A percentile compares a stretch with the other conserved stretches of the same genome.
Evolutionary conservation across 306 rosid genomes (phyloP).

Genomic region (Calophaca sinica): DNA sequence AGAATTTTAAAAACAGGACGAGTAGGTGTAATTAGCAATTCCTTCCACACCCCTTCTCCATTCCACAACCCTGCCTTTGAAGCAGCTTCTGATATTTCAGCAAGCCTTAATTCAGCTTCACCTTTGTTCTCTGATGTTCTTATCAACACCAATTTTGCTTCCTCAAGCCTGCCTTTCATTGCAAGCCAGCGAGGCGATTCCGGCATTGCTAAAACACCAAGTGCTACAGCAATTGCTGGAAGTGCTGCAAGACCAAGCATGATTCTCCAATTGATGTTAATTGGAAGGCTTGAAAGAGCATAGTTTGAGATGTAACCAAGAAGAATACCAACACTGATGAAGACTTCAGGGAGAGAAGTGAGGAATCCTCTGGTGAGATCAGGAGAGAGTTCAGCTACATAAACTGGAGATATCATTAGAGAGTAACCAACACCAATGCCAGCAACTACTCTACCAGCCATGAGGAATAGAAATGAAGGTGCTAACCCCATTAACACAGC

Average conservation of each 20-base stretch:
- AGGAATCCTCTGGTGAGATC: constrained; percentile 73
- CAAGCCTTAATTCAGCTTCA: constrained; percentile 73
- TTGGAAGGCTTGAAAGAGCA: constrained; percentile 60
- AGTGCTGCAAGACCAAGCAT: constrained; percentile 79
- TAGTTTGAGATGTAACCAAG: constrained; percentile 76
- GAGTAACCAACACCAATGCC: constrained; percentile 87
- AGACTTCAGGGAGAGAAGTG: constrained; percentile 84
- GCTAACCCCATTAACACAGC: constrained; percentile 83
- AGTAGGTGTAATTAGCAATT: constrained; percentile 64
- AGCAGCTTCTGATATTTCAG: constrained; percentile 62
- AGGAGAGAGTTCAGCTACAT: constrained; percentile 82
- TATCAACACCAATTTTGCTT: constrained; percentile 65
- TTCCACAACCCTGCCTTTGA: not conserved
- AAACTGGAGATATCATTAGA: constrained; percentile 76
- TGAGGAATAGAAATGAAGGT: constrained; percentile 65
- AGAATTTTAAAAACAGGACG: constrained; percentile 62
- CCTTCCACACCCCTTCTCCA: constrained; percentile 76
- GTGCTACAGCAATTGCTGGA: constrained; percentile 60
- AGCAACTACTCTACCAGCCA: constrained; percentile 71
- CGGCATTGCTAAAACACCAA: constrained; percentile 74
- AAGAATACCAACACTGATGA: constrained; percentile 71
- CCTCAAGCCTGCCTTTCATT: constrained; percentile 63
- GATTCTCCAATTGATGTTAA: constrained; percentile 64
- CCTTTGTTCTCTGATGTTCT: constrained; percentile 57
- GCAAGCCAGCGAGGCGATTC: constrained; percentile 87